phyloP scores from a whole-genome alignment of 176 grass and related monocot genomes.

The Lolium multiflorum region DNA sequence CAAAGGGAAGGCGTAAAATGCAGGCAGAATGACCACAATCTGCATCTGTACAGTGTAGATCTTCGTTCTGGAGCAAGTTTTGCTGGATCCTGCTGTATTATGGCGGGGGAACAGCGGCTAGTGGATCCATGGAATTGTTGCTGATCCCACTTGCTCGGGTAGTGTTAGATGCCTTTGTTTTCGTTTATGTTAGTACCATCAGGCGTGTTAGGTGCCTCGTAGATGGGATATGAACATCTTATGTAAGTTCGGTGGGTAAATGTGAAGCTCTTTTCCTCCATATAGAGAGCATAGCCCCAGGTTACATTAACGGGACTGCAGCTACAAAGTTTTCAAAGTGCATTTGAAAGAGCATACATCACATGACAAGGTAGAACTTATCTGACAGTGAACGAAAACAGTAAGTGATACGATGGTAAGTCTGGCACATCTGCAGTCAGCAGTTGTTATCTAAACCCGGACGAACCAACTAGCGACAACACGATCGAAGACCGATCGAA shows the following conservation, averaged over 20 bases:
- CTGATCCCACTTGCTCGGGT: constrained; percentile 46
- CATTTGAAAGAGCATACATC: not conserved
- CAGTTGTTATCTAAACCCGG: too few relatives aligned
- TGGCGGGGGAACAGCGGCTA: constrained; percentile 28
- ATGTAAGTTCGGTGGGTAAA: constrained; percentile 23
- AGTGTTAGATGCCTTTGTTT: constrained; percentile 31
- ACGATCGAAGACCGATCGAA: too few relatives aligned
- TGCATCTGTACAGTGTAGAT: constrained; percentile 25
- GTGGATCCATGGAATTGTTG: constrained; percentile 40
- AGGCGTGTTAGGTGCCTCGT: constrained; percentile 14
- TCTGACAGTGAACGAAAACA: too few relatives aligned
- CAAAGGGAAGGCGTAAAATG: not conserved
- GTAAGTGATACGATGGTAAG: too few relatives aligned
- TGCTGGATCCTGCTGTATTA: constrained; percentile 40
- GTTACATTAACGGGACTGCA: not conserved
- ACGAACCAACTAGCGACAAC: too few relatives aligned
- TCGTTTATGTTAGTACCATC: not conserved
- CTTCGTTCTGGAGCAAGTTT: constrained; percentile 44
- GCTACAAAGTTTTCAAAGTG: not conserved
- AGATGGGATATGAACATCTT: constrained; percentile 15
- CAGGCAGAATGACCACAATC: not conserved
- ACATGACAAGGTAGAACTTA: not conserved
- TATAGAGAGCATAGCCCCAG: not conserved
- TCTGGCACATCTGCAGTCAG: too few relatives aligned
- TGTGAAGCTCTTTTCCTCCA: not conserved